Percentiles rank a stretch among this genome's conserved stretches.
Evolutionary conservation across 2,329 filamentous ascomycete genomes (phyloP).

Genomic region (Diaporthe ampelina): DNA sequence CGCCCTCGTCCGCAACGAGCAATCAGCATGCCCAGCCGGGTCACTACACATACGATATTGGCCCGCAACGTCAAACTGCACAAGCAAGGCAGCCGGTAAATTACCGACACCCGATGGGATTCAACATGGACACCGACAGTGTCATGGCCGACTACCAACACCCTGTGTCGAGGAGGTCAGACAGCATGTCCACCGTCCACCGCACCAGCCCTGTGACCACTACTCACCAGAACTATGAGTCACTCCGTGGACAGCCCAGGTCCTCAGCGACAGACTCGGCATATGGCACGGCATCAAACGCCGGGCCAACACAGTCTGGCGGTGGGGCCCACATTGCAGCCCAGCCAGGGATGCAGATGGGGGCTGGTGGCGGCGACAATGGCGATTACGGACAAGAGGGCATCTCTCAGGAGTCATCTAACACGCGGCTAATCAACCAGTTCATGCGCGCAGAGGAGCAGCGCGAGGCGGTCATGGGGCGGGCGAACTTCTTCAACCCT

Average conservation of each 20-base stretch:
- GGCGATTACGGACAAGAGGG: conserved; percentile 15
- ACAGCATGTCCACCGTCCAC: conserved; percentile 33
- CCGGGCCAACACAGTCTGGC: conserved; percentile 7
- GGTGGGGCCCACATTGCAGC: background rate
- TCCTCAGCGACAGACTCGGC: conserved; percentile 8
- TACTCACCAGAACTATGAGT: background rate
- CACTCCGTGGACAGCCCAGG: background rate
- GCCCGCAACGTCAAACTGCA: background rate
- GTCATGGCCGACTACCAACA: conserved; percentile 20
- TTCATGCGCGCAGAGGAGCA: conserved; percentile 29
- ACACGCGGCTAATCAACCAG: conserved; percentile 25
- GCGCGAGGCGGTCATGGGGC: conserved; percentile 26
- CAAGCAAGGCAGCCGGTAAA: background rate
- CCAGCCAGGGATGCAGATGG: conserved; percentile 24
- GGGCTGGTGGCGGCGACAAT: background rate
- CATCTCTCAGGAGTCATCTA: conserved; percentile 26
- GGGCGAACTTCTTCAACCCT: conserved; percentile 32
- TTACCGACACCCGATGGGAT: conserved; percentile 25
- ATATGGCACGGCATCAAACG: conserved; percentile 27
- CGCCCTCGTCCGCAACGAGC: conserved; percentile 17
- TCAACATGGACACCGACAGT: conserved; percentile 29
- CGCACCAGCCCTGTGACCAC: conserved; percentile 18
- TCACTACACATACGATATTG: conserved; percentile 34
- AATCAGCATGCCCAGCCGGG: conserved; percentile 20
- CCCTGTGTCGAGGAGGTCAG: conserved; percentile 1